phyloP scores from a whole-genome alignment of 495 filamentous ascomycete genomes.

The Xylaria scruposa region DNA sequence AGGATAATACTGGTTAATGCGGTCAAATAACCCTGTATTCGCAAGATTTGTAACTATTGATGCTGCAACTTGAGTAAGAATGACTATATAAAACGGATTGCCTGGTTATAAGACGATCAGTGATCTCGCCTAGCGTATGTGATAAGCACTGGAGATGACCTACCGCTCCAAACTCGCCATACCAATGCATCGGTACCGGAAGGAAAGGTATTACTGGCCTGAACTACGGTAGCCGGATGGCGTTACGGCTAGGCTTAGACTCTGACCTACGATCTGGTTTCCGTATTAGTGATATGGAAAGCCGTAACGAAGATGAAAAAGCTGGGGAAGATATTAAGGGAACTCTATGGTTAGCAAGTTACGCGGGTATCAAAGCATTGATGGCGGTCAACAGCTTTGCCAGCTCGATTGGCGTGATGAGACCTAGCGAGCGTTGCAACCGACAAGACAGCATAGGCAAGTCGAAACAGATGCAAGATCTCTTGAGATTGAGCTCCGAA shows the following conservation, averaged over 20 bases:
- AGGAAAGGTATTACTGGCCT: neutral
- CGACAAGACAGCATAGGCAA: slow-evolving; percentile 14
- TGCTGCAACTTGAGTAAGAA: neutral
- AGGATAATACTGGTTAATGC: neutral
- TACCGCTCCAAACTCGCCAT: neutral
- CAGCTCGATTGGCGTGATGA: slow-evolving; percentile 6
- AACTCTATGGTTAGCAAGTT: neutral
- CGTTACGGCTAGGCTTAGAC: slow-evolving; percentile 8
- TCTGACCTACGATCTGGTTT: neutral
- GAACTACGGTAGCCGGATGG: neutral
- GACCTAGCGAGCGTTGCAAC: slow-evolving; percentile 2
- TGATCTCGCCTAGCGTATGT: neutral
- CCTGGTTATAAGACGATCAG: slow-evolving; percentile 1
- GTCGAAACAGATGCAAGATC: slow-evolving; percentile 22
- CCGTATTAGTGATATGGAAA: neutral
- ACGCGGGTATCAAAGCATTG: neutral
- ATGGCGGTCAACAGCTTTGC: slow-evolving; percentile 1
- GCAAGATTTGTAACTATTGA: neutral
- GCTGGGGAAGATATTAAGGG: slow-evolving; percentile 1
- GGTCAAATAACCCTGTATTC: neutral
- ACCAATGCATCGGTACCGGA: neutral
- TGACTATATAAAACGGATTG: slow-evolving; percentile 4
- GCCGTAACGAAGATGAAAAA: slow-evolving; percentile 2
- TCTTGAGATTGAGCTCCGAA: slow-evolving; percentile 17
- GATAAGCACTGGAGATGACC: neutral